Evolutionary conservation across 2,329 filamentous ascomycete genomes (phyloP).

Genomic region (Mariannaea sp.): DNA sequence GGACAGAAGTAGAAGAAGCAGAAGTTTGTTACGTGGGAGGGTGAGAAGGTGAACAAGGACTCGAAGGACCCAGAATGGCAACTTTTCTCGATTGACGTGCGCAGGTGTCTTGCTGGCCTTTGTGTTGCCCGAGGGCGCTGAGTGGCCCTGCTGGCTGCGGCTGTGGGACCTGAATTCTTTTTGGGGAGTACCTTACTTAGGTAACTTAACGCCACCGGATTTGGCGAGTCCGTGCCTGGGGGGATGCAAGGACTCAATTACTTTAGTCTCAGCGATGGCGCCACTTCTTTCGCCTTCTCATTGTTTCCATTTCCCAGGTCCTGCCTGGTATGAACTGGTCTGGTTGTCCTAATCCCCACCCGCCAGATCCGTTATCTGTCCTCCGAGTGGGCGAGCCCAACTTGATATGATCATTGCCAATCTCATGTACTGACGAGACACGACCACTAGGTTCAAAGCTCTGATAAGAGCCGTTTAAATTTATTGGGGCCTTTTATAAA

Average conservation of each 20-base stretch:
- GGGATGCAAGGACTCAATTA: neutral
- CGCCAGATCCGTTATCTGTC: neutral
- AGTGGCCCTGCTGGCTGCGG: constrained; percentile 12
- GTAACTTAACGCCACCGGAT: neutral
- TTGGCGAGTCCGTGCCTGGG: neutral
- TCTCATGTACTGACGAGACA: too few species aligned
- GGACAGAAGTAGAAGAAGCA: constrained; percentile 8
- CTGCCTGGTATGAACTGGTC: constrained; percentile 17
- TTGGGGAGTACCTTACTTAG: too few species aligned
- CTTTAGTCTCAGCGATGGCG: constrained; percentile 15
- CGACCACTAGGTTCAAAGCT: too few species aligned
- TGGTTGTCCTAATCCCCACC: constrained; percentile 4
- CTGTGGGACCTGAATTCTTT: constrained; percentile 14
- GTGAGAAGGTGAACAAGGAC: constrained; percentile 24
- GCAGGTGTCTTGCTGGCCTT: constrained; percentile 38
- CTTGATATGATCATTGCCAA: too few species aligned
- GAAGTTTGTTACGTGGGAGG: constrained; percentile 17
- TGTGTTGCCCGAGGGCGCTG: constrained; percentile 13
- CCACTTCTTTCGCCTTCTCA: constrained; percentile 33
- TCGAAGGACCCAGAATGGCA: constrained; percentile 26
- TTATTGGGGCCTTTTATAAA: too few species aligned
- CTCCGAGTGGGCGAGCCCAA: too few species aligned
- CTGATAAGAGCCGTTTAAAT: too few species aligned
- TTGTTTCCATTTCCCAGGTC: constrained; percentile 22
- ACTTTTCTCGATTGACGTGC: constrained; percentile 11